Percentiles rank a stretch among this genome's conserved stretches.
Evolutionary conservation across 371 early-diverging fungal species (phyloP).

Genomic region (Blakeslea trispora): DNA sequence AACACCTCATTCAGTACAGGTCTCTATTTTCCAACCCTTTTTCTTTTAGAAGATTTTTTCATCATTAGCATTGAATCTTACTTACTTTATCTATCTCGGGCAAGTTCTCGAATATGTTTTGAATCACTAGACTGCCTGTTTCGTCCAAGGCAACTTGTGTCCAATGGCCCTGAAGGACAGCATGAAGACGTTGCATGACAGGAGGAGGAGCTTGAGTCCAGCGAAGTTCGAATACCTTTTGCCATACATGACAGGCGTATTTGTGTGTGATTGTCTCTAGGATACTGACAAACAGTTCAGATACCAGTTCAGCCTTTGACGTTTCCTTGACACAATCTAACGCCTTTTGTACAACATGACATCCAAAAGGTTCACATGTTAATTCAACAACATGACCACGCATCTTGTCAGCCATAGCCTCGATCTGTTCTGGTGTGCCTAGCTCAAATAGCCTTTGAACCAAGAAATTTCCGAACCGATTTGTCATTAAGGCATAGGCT

Average conservation of each 20-base stretch:
- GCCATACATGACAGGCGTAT: constrained; percentile 83
- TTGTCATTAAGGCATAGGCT: constrained; percentile 66
- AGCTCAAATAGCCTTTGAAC: constrained; percentile 73
- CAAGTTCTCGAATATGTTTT: constrained; percentile 78
- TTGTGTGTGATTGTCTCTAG: constrained; percentile 75
- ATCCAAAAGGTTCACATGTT: constrained; percentile 77
- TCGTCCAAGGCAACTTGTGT: constrained; percentile 73
- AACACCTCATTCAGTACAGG: constrained; percentile 92
- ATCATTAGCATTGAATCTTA: no score
- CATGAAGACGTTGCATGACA: constrained; percentile 63
- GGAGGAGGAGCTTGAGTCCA: constrained; percentile 54
- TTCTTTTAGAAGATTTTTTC: no score
- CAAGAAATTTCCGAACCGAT: constrained; percentile 80
- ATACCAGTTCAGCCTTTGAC: constrained; percentile 56
- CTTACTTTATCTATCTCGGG: constrained; percentile 60
- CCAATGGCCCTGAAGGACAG: constrained; percentile 64
- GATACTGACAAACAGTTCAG: constrained; percentile 64
- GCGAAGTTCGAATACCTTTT: constrained; percentile 73
- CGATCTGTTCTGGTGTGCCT: constrained; percentile 62
- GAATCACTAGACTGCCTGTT: constrained; percentile 79
- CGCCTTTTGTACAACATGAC: constrained; percentile 81
- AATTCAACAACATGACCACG: constrained; percentile 62
- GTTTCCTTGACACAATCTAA: constrained; percentile 66
- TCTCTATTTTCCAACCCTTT: no score
- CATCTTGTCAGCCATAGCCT: constrained; percentile 60